Percentiles rank a stretch among this genome's conserved stretches.
These are phyloP conservation scores for Penicillium subrubescens DNA, from an alignment of 495 filamentous ascomycete genomes.

Conservation along the genomic window DNA sequence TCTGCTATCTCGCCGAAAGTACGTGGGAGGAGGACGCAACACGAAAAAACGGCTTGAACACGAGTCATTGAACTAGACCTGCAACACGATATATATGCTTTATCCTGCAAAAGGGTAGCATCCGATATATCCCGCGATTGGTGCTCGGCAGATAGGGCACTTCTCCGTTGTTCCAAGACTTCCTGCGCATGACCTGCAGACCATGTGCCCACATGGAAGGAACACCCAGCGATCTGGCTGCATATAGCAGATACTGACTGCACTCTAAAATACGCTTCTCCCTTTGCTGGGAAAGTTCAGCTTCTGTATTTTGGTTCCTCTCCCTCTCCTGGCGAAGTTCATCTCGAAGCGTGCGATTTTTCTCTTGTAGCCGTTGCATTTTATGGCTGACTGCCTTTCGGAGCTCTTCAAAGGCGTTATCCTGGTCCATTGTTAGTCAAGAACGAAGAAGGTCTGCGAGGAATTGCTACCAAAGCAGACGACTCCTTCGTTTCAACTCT, in stretches of 20 bases:
- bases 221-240: slow-evolving; percentile 5
- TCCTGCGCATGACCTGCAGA: background rate
- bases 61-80: background rate
- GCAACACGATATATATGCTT: background rate
- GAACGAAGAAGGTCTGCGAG: slow-evolving; percentile 1
- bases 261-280: slow-evolving; percentile 6
- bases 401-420: background rate
- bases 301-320: slow-evolving; percentile 10
- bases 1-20: background rate
- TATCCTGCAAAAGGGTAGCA: slow-evolving; percentile 1
- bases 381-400: slow-evolving; percentile 5
- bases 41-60: background rate
- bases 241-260: background rate
- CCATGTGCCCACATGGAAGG: background rate
- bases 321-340: slow-evolving; percentile 15
- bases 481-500: slow-evolving; percentile 9
- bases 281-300: slow-evolving; percentile 6
- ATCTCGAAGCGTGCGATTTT: slow-evolving; percentile 13
- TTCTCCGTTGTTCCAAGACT: background rate
- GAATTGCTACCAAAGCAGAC: slow-evolving; percentile 9
- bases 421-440: slow-evolving; percentile 6
- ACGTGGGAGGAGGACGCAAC: background rate
- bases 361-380: slow-evolving; percentile 5
- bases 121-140: background rate
- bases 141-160: background rate